These are phyloP conservation scores for Pyricularia sp. DNA, from an alignment of 2,329 filamentous ascomycete species.

Conservation along the genomic window DNA sequence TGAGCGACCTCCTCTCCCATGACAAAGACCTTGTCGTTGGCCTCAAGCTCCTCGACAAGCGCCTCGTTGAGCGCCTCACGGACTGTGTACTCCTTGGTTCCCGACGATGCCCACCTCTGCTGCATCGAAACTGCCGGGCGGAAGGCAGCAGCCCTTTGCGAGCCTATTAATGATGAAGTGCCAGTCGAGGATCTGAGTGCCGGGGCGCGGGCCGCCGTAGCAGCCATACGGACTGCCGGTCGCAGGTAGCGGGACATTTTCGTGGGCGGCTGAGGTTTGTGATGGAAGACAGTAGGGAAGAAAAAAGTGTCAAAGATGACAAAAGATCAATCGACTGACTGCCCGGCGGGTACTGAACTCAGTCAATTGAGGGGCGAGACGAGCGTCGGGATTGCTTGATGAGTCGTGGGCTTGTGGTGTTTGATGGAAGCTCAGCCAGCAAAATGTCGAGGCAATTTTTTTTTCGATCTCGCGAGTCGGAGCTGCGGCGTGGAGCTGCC, in stretches of 20 bases:
- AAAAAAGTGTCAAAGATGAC: not conserved
- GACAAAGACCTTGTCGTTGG: constrained; percentile 90
- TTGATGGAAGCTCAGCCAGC: not conserved
- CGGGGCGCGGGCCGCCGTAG: constrained; percentile 19
- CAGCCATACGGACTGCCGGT: constrained; percentile 32
- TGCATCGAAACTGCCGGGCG: constrained; percentile 3
- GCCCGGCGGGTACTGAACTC: not conserved
- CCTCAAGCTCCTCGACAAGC: constrained; percentile 92
- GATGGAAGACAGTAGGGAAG: not conserved
- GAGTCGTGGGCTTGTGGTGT: not conserved
- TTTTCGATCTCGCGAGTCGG: constrained; percentile 4
- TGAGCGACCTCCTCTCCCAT: constrained; percentile 97
- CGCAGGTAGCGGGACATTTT: constrained; percentile 37
- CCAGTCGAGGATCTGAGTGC: constrained; percentile 14
- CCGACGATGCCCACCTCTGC: constrained; percentile 49
- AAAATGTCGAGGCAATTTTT: constrained; percentile 2
- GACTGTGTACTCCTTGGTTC: constrained; percentile 88
- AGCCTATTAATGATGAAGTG: constrained; percentile 5
- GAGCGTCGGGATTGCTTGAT: not conserved
- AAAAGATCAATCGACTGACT: constrained; percentile 1
- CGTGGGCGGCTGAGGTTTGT: constrained; percentile 2
- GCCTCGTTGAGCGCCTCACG: constrained; percentile 97
- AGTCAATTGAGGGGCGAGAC: not conserved
- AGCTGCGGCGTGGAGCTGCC: constrained; percentile 4
- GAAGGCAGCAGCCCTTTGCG: constrained; percentile 1